Evolutionary conservation across 306 rosid species (phyloP), one percentile per base, ranked within the genome.

Genomic region (Gillenia trifoliata): DNA sequence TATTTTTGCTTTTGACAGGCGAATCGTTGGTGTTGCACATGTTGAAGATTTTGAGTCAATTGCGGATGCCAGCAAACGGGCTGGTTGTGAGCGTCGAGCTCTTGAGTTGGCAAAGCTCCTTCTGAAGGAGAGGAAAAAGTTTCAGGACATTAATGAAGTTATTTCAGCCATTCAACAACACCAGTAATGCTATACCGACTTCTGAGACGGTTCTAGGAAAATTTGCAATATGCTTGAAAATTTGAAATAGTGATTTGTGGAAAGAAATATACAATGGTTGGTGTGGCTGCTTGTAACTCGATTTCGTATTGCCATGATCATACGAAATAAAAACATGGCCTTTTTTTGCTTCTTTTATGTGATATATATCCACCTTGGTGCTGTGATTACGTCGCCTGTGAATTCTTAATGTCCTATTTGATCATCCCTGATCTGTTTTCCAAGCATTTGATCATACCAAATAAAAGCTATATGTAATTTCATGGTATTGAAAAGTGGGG

Each of bases 11-110:
- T 70, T 72, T 76, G 41, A 31, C 86, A 93, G 97, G 96, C 86
- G 98, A 77, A 90, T 94, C 33, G 95, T 90, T 68, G 96, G 99
- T 23, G 93, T 91, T 76, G 96, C 91, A 17, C 97, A 94, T 76
- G 95, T 94, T 50, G 95, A 90, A 78, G 97, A 91, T 81, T 84
- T 94, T 16, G 98, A 94, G 68, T 88, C 97, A 34, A 90, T 92
- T 56, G 17, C 72, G 26, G 90, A 94, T 62, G 86, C 83, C 33
- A 81, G 77, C 45, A 92, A 84, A 63, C 82, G 95, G 30, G 99
- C 97, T n/a, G 73, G 61, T 15, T 86, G 96, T 33, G 97, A 90
- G 82, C 77, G 77, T 0, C 84, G 79, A 29, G 97, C 96, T 22
- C 98, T 90, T 75, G 74, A 87, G 25, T 45, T 82, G 17, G 93